phyloP scores from a whole-genome alignment of 352 stramenopile genomes.

The Phytophthora brassicae region DNA sequence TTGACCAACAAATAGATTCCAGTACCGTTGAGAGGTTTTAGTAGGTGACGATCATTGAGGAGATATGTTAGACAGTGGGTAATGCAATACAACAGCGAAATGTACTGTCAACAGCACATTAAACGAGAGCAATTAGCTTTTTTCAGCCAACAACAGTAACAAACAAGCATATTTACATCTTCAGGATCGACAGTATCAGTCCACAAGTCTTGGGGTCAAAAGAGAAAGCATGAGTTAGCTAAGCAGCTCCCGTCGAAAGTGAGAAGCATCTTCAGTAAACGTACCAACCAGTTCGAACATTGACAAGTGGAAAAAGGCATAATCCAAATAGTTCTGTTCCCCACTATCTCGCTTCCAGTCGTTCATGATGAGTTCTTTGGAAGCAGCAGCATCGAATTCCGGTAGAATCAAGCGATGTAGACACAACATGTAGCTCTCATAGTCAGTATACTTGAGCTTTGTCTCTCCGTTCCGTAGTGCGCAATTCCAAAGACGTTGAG shows the following conservation, averaged over 20 bases:
- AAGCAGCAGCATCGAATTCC: conserved; percentile 67
- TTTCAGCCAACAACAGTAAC: background rate
- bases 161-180: conserved; percentile 50
- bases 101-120: conserved; percentile 43
- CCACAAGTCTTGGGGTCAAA: conserved; percentile 46
- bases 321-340: conserved; percentile 55
- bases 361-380: conserved; percentile 61
- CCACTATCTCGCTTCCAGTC: conserved; percentile 70
- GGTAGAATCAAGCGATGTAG: conserved; percentile 78
- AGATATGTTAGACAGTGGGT: conserved; percentile 65
- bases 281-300: conserved; percentile 83
- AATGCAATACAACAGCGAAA: conserved; percentile 80
- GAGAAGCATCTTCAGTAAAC: conserved; percentile 8
- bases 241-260: background rate
- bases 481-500: conserved; percentile 69
- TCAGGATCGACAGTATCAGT: conserved; percentile 64
- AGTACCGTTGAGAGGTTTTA: conserved; percentile 56
- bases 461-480: conserved; percentile 37
- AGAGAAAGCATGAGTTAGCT: background rate
- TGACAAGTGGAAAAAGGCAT: conserved; percentile 75
- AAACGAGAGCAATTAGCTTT: background rate
- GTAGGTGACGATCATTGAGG: conserved; percentile 41
- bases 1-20: background rate
- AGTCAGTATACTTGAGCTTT: conserved; percentile 46
- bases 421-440: conserved; percentile 72